These are phyloP conservation scores for Malbranchea zuffiana DNA, from an alignment of 2,329 filamentous ascomycete species.

Conservation along the genomic window DNA sequence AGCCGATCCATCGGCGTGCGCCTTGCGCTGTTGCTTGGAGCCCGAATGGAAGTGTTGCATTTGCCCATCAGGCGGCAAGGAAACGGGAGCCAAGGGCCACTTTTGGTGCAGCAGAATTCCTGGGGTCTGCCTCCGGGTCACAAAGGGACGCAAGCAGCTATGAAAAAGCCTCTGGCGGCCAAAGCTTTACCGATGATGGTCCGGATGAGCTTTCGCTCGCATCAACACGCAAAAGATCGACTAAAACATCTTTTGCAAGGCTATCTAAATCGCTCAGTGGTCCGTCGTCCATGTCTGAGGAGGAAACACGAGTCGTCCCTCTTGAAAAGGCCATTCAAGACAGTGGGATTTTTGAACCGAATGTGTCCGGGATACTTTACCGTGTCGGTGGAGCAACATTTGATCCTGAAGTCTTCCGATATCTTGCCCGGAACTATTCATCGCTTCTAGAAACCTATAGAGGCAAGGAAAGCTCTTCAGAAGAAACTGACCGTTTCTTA, in stretches of 20 bases:
- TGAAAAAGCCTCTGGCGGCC: slow-evolving; percentile 38
- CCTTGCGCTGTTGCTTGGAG: slow-evolving; percentile 48
- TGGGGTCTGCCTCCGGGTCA: slow-evolving; percentile 24
- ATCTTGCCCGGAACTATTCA: slow-evolving; percentile 35
- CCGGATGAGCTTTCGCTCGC: slow-evolving; percentile 44
- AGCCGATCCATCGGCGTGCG: slow-evolving; percentile 47
- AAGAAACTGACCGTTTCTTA: slow-evolving; percentile 26
- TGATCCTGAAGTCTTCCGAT: slow-evolving; percentile 32
- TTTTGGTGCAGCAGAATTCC: slow-evolving; percentile 31
- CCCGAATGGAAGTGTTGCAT: slow-evolving; percentile 46
- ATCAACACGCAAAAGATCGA: slow-evolving; percentile 38
- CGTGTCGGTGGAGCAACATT: slow-evolving; percentile 38
- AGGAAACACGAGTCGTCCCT: slow-evolving; percentile 38
- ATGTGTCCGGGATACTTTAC: slow-evolving; percentile 42
- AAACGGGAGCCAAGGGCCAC: slow-evolving; percentile 29
- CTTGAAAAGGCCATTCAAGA: slow-evolving; percentile 42
- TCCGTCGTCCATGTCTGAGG: slow-evolving; percentile 42
- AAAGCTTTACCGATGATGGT: slow-evolving; percentile 47
- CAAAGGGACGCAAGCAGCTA: slow-evolving; percentile 22
- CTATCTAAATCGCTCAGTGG: slow-evolving; percentile 44
- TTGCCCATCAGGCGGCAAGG: slow-evolving; percentile 42
- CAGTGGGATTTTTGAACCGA: slow-evolving; percentile 29
- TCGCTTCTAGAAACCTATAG: slow-evolving; percentile 25
- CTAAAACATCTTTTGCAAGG: slow-evolving; percentile 36
- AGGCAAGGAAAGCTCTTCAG: slow-evolving; percentile 16